Conservation (phyloP, 257 asterid genomes). For the Fraxinus pennsylvanica region DNA sequence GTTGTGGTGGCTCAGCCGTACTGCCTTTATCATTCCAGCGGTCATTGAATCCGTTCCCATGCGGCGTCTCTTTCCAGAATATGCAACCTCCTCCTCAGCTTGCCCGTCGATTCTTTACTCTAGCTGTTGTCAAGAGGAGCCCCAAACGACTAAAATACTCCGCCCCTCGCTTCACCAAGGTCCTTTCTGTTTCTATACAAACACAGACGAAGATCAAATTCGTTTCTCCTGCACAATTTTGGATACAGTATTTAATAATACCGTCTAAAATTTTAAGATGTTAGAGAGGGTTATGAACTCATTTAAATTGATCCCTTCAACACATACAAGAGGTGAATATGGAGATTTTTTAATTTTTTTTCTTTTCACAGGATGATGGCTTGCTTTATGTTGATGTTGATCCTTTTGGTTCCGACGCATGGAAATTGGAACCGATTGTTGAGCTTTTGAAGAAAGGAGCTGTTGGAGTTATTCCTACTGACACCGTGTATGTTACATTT, state of each 20-base stretch:
- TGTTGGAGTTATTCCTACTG: constrained; percentile 97
- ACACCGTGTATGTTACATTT: constrained; percentile 61
- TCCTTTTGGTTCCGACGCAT: constrained; percentile 72
- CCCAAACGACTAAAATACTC: constrained; percentile 93
- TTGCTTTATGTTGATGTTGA: constrained; percentile 75
- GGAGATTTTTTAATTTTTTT: constrained; percentile 2
- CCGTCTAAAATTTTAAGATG: not conserved
- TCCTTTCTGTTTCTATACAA: constrained; percentile 15
- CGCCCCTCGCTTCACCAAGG: constrained; percentile 79
- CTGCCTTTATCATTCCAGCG: constrained; percentile 43
- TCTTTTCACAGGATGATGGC: constrained; percentile 49
- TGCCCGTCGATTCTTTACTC: constrained; percentile 39
- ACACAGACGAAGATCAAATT: not conserved
- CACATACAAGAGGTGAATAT: not conserved
- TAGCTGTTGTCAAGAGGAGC: constrained; percentile 68
- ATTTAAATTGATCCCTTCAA: not conserved
- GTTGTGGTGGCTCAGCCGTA: constrained; percentile 33
- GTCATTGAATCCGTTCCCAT: constrained; percentile 32
- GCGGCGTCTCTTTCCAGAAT: constrained; percentile 28
- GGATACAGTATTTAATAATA: no score
- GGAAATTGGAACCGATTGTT: constrained; percentile 84
- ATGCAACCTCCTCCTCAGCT: constrained; percentile 20
- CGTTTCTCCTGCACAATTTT: not conserved
- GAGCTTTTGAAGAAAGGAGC: constrained; percentile 84
- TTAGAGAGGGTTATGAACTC: not conserved